Base-by-base conservation (phyloP, 768 basidiomycete species). In the Amanita inopinata region DNA sequence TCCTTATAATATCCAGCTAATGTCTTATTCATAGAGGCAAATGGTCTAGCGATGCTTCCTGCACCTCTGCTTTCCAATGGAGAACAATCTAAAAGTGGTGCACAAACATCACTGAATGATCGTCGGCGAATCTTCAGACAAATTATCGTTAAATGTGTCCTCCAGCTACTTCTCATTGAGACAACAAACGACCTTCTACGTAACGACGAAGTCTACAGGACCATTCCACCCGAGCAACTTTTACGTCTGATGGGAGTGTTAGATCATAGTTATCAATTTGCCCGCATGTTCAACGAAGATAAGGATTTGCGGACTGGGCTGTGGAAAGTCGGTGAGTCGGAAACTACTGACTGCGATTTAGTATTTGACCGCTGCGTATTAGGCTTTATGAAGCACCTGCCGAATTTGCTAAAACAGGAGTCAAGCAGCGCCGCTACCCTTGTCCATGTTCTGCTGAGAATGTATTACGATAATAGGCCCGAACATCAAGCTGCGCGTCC, bases 381-480 rank as follows among this genome's bases (percentile, higher is more conserved):
- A 97, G 93, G 96, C 5, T 99, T 99, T 66, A 99, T 99, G 96
- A 96, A 97, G 58, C 96, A 99, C 59, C 65, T 98, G 22, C 96
- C 96, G 0, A 99, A 99, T 63, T 74, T 99, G 31, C 65, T 99
- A 42, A 97, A 98, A 60, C 96, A 99, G 55, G 96, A 99, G 62
- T 97, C 94, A 10, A 96, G 89, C 48, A 93, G 90, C 55, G 96
- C 96, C 37, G 78, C 94, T 2, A 97, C 92, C 0, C 69, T 98
- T 27, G 91, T 98, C 33, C 90, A 92, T 53, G 79, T 97, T 6
- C 67, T 98, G 22, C 64, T 96, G 32, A 74, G 85, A 23, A 96
- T 99, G 93, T 96, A 97, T 59, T 83, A 83, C 44, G 96, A 98
- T 61, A 66, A 78, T 10, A 76, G 93, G n/a, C 68, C 78, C 2